Evolutionary conservation across 768 basidiomycete genomes (phyloP).

Genomic region (Termitomyces sp.): DNA sequence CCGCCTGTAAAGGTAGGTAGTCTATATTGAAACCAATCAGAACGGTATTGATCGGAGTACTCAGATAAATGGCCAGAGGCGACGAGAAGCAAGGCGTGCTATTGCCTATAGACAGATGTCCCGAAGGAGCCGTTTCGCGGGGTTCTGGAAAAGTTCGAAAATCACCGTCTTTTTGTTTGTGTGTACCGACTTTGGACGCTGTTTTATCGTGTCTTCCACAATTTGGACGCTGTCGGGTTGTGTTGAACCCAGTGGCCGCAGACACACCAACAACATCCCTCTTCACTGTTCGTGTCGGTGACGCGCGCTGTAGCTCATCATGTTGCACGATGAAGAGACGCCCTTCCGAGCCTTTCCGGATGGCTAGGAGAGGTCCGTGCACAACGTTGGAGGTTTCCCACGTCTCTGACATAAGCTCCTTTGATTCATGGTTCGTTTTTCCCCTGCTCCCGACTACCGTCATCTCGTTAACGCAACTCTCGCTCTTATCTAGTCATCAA

Average conservation of each 20-base stretch:
- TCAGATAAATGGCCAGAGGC: background rate
- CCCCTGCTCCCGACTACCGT: conserved; percentile 40
- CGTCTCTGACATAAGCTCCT: conserved; percentile 48
- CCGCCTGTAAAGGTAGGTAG: background rate
- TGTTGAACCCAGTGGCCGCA: conserved; percentile 52
- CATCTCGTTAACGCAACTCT: conserved; percentile 31
- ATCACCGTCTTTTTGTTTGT: conserved; percentile 34
- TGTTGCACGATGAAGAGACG: conserved; percentile 16
- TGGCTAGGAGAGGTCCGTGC: conserved; percentile 50
- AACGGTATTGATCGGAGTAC: background rate
- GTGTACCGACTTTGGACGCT: conserved; percentile 47
- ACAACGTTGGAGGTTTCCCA: conserved; percentile 48
- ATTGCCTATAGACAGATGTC: background rate
- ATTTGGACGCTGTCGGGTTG: conserved; percentile 67
- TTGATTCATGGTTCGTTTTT: conserved; percentile 39
- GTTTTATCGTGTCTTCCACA: conserved; percentile 72
- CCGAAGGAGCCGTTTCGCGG: background rate
- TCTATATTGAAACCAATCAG: background rate
- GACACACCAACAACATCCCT: conserved; percentile 43
- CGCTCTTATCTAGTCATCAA: conserved; percentile 16
- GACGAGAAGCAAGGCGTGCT: background rate
- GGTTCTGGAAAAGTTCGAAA: background rate
- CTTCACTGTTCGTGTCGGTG: conserved; percentile 22
- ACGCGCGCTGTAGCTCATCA: conserved; percentile 3
- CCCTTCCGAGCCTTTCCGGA: conserved; percentile 13